Conservation (phyloP, 192 early-diverging fungal species). For the Coemansia sp. region DNA sequence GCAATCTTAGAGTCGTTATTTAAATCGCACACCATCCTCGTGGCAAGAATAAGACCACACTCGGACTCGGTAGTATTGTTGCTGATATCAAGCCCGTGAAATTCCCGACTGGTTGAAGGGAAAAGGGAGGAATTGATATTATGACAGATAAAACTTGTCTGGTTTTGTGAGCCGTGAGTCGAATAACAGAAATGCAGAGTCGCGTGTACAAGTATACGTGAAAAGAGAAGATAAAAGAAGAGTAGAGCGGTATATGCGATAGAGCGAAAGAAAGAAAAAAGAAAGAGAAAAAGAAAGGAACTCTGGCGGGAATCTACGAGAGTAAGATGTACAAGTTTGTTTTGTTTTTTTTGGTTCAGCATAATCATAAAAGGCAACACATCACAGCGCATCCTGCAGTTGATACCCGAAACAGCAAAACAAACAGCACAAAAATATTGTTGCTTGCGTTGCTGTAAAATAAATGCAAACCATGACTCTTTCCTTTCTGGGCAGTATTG, state of each 20-base stretch:
- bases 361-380: background rate
- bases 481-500: no score
- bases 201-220: slow-evolving; percentile 2
- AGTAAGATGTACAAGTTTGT: background rate
- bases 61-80: background rate
- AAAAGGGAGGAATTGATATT: background rate
- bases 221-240: slow-evolving; percentile 6
- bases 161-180: background rate
- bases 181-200: background rate
- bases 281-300: slow-evolving; percentile 1
- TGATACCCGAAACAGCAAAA: background rate
- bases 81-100: background rate
- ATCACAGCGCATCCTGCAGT: background rate
- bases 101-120: background rate
- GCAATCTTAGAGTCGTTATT: slow-evolving; percentile 32
- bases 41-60: background rate
- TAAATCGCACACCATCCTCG: slow-evolving; percentile 39
- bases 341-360: slow-evolving; percentile 8
- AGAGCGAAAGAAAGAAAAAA: slow-evolving; percentile 4
- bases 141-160: background rate
- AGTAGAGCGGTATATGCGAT: no score
- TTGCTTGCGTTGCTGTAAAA: background rate
- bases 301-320: background rate
- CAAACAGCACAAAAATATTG: background rate
- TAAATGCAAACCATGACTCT: no score